Conservation (phyloP, 768 basidiomycete genomes). For the Trichaptum fuscoviolaceum region DNA sequence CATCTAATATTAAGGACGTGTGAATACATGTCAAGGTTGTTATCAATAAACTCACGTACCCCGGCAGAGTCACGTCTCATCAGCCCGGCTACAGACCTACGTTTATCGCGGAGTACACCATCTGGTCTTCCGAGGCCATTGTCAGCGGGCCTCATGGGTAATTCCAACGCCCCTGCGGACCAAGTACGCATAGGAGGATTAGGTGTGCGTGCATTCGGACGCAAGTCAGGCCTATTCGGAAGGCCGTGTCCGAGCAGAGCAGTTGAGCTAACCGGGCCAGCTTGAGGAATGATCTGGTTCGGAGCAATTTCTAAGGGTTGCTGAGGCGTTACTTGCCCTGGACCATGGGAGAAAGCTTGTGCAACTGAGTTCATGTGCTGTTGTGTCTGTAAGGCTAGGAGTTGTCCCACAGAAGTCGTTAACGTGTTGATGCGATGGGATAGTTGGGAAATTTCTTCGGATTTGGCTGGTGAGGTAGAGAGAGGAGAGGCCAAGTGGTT, state of each 20-base stretch:
- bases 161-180: conserved; percentile 77
- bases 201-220: conserved; percentile 54
- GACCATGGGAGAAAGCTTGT: conserved; percentile 15
- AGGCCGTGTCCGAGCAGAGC: conserved; percentile 52
- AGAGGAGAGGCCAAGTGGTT: conserved; percentile 25
- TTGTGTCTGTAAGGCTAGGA: conserved; percentile 77
- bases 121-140: conserved; percentile 34
- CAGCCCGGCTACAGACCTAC: conserved; percentile 65
- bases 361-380: conserved; percentile 36
- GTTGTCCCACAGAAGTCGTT: conserved; percentile 80
- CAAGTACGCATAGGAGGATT: conserved; percentile 76
- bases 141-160: conserved; percentile 54
- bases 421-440: conserved; percentile 75
- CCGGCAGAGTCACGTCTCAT: conserved; percentile 71
- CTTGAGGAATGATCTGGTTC: conserved; percentile 29
- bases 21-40: conserved; percentile 13
- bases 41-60: conserved; percentile 38
- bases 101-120: conserved; percentile 55
- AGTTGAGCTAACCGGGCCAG: conserved; percentile 33
- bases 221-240: conserved; percentile 60
- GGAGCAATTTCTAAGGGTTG: conserved; percentile 40
- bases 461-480: conserved; percentile 25
- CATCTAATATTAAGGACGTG: conserved; percentile 32
- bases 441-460: conserved; percentile 70
- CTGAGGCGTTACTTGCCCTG: conserved; percentile 24